Base-by-base conservation (phyloP, 1,284 basidiomycete genomes). In the Athelia sp. region DNA sequence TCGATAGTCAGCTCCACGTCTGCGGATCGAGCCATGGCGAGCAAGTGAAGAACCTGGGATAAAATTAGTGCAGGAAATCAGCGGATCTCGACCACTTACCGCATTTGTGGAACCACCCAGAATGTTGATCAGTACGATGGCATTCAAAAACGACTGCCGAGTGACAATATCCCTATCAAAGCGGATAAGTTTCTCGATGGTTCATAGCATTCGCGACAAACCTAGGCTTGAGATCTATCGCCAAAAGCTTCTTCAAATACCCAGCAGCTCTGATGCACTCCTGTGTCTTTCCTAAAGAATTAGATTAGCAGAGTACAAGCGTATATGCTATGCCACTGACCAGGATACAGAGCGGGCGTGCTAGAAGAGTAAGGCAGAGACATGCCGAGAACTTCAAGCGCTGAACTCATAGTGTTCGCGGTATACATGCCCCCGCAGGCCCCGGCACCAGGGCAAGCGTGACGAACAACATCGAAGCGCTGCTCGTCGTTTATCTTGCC, bases 71-170 rank as follows among this genome's bases (percentile, higher is more conserved):
- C 15, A 18, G 40, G 42, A 22, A 34, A 4, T 44, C 31, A 26
- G 29, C 38, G 40, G 40, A 2, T 21, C 38, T 9, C 4, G 47
- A 26, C 42, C 32, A 58, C 79, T 51, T 59, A 89, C 92, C 24
- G 93, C 88, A 64, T 98, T 98, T 10, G 94, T 98, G 3, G 92
- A 95, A 6, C 93, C 93, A 45, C 90, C 95, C 17, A 96, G 78
- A 44, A 93, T 76, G 58, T 89, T 93, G 46, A 90, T 79, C 43
- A 92, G 75, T 10, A 86, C 81, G 54, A 98, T 93, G 15, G 93
- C 94, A 61, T 98, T 97, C 62, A 96, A 72, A 70, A 98, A 95
- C 1, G 94, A 92, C 40, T 85, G 76, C 36, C 88, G 87, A 14
- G 95, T 97, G 56, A 98, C 73, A 60, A 98, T 97, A 64, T 98